phyloP scores from a whole-genome alignment of 164 flowering plant genomes.

The Piper longum region DNA sequence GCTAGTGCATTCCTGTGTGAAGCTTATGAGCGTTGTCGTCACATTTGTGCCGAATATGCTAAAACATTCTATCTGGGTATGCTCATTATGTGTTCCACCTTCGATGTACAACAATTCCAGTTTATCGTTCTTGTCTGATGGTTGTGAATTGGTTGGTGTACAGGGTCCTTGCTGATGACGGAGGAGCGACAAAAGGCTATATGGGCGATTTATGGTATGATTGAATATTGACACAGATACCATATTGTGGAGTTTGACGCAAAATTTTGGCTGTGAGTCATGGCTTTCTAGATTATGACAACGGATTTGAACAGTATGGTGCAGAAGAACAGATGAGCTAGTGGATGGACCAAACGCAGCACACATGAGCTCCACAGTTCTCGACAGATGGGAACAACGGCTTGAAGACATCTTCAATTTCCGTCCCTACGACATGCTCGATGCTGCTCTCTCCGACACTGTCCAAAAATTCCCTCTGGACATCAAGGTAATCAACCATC shows the following conservation, averaged over 20 bases:
- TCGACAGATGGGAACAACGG: constrained; percentile 74
- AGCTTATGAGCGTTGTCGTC: constrained; percentile 47
- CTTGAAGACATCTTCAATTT: constrained; percentile 48
- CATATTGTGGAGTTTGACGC: too few species aligned
- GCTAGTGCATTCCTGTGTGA: constrained; percentile 34
- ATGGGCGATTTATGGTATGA: constrained; percentile 76
- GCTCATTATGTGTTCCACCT: background rate
- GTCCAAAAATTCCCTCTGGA: constrained; percentile 51
- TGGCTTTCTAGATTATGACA: background rate
- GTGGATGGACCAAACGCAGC: constrained; percentile 72
- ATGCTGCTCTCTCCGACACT: constrained; percentile 62
- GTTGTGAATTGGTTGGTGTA: background rate
- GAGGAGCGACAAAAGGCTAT: constrained; percentile 58
- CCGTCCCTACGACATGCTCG: constrained; percentile 61
- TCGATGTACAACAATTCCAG: background rate
- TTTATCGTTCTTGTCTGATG: background rate
- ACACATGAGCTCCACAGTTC: constrained; percentile 33
- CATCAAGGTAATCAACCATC: constrained; percentile 35
- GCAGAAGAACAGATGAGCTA: constrained; percentile 71
- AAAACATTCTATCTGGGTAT: constrained; percentile 74
- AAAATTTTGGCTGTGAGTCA: too few species aligned
- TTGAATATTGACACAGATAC: background rate
- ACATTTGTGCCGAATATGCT: constrained; percentile 58
- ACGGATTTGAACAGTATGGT: constrained; percentile 43
- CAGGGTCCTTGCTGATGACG: constrained; percentile 72